Percentiles rank a stretch among this genome's conserved stretches.
These are phyloP conservation scores for Straminergon stramineum DNA, from an alignment of 225 moss, liverwort and hornwort species.

Conservation along the genomic window DNA sequence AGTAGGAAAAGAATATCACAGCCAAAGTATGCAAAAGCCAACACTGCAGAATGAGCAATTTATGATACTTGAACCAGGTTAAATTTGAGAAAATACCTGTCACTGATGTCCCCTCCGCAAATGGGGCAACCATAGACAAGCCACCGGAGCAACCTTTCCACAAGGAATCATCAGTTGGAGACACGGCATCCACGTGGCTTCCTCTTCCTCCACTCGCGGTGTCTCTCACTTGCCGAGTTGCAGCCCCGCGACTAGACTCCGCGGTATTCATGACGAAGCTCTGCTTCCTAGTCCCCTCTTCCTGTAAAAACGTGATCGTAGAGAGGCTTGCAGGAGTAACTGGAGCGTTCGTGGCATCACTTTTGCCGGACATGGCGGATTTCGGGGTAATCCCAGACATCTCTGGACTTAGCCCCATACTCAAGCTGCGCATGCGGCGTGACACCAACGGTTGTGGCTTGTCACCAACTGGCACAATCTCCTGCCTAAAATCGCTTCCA, in stretches of 20 bases:
- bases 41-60: background rate
- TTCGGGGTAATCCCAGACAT: conserved; percentile 18
- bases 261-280: background rate
- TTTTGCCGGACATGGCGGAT: conserved; percentile 21
- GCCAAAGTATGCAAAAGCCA: background rate
- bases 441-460: background rate
- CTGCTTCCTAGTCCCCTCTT: conserved; percentile 10
- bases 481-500: background rate
- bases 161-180: conserved; percentile 15
- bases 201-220: conserved; percentile 1
- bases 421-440: conserved; percentile 13
- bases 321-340: conserved; percentile 17
- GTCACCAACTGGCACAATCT: conserved; percentile 16
- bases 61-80: background rate
- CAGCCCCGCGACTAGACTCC: conserved; percentile 16
- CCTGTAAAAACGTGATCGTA: background rate
- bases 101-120: conserved; percentile 12
- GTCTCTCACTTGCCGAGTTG: conserved; percentile 10
- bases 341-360: conserved; percentile 2
- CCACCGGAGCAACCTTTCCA: conserved; percentile 50
- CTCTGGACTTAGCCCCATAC: conserved; percentile 21
- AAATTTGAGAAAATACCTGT: background rate
- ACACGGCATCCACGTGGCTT: background rate
- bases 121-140: conserved; percentile 39
- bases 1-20: background rate